A percentile compares a stretch with the other conserved stretches of the same genome.
Conservation (phyloP, 2,329 filamentous ascomycete genomes). For the Metarhizium brunneum region DNA sequence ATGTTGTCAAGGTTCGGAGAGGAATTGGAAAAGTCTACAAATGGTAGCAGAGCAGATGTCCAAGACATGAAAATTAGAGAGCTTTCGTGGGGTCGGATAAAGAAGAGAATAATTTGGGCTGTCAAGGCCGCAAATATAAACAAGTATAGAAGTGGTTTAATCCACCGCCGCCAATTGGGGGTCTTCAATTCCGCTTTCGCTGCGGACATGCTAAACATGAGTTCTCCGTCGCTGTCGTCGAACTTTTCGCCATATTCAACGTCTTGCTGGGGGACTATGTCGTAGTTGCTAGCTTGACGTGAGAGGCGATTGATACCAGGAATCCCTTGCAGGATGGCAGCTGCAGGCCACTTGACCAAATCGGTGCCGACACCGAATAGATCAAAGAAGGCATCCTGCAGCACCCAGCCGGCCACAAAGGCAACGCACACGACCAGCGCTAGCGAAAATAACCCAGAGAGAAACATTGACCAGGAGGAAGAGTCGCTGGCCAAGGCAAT, state of each 20-base stretch:
- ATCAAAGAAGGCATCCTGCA: slow-evolving; percentile 16
- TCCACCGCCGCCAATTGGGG: neutral
- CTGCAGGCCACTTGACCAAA: slow-evolving; percentile 16
- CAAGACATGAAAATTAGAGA: slow-evolving; percentile 26
- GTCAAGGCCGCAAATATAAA: slow-evolving; percentile 9
- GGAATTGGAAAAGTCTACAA: slow-evolving; percentile 22
- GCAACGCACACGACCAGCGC: slow-evolving; percentile 10
- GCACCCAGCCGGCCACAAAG: slow-evolving; percentile 12
- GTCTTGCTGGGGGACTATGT: slow-evolving; percentile 16
- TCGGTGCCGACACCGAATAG: slow-evolving; percentile 14
- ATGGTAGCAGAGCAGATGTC: slow-evolving; percentile 22
- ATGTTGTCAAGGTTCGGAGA: slow-evolving; percentile 17
- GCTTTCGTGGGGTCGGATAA: slow-evolving; percentile 18
- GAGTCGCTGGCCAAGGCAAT: slow-evolving; percentile 20
- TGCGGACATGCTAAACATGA: slow-evolving; percentile 1
- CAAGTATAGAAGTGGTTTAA: slow-evolving; percentile 7
- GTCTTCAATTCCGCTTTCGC: neutral
- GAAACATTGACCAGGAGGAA: slow-evolving; percentile 19
- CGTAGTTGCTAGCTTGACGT: slow-evolving; percentile 8
- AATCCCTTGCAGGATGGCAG: slow-evolving; percentile 6
- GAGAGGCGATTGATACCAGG: neutral
- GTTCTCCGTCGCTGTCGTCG: slow-evolving; percentile 6
- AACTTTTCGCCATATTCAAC: slow-evolving; percentile 9
- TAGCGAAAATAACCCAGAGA: slow-evolving; percentile 20
- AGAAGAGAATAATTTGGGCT: slow-evolving; percentile 11